Evolutionary conservation across 768 basidiomycete genomes (phyloP), one percentile per base, ranked within the genome.

Genomic region (Tricholoma flavovirens): DNA sequence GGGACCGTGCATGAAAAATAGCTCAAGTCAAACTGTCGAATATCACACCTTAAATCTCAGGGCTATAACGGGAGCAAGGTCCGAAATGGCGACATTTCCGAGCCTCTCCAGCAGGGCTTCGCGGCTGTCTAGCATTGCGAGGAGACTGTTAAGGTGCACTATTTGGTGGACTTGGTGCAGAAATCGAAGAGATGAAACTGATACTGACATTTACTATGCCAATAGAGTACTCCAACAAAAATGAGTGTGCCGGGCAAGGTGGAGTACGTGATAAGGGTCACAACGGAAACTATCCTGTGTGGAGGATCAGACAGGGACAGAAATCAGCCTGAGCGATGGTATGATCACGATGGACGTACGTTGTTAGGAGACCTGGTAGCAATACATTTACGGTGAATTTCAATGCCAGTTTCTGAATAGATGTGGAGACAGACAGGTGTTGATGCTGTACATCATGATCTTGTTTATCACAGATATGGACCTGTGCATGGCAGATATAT

Each of bases 401-500:
- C 26, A 38, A 33, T 8, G 40, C 17, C 10, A 19, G 14, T 12
- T 42, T 19, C 3, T 3, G 3, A 9, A 11, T 3, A 43, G 1
- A 24, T 26, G 29, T 4, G 40, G 1, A 6, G 24, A 64, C 74
- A 50, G 54, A 79, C 79, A 71, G 58, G 79, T 80, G 57, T 79
- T 80, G 52, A 82, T 71, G 14, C 74, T 70, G 56, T 79, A 82
- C 53, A 76, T 51, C 55, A 81, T 75, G 17, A 83, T 64, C 15
- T 71, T 63, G 10, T 69, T 73, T 7, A 80, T 60, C 3, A 81
- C 54, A 0, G 75, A 72, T 50, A 82, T 72, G 21, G 79, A 79
- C 48, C 79, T 78, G 29, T 35, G 26, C 21, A 38, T 17, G 10
- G 9, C 1, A 56, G 40, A 12, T 32, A 11, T 32, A 24, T 15